Evolutionary conservation across 192 early-diverging fungal genomes (phyloP), one percentile per base, ranked within the genome.

Genomic region (Paraglomus brasilianum): DNA sequence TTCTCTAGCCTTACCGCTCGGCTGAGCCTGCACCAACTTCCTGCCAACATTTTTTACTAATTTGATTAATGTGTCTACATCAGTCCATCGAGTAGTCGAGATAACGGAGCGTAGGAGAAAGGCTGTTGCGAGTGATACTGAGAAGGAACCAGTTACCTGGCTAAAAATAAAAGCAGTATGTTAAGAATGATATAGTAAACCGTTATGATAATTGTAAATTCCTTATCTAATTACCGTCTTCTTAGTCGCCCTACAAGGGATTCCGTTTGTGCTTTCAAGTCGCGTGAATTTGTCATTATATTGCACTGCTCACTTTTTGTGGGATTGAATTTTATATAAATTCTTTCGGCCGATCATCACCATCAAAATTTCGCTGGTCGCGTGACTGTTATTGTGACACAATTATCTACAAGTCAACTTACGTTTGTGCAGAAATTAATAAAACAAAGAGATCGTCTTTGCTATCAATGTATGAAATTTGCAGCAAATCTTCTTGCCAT

Each of bases 61-160:
- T 0, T 78, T 74, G 6, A 87, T 61, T 14, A 98, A 82, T 40
- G 74, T 74, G 11, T 80, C 76, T 8, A 84, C 86, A 69, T 86
- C 79, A 15, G 75, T 80, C 89, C 93, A 94, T 36, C 88, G 84
- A 47, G 82, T 89, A 47, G 81, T 81, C 3, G 93, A 86, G 9
- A 96, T 83, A 8, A 93, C 85, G 39, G 87, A 91, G 42, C 89
- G 80, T 43, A 96, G 82, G 41, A 96, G 75, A 50, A 80, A 82
- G 15, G 87, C 83, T 0, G 93, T 95, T 69, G 92, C 89, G 24
- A 86, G 79, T 42, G 87, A 81, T 30, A 92, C 83, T 38, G 76
- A 74, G 39, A 82, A 87, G 19, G 90, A 88, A 66, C 87, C 88
- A 22, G 82, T 79, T 8, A 92, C 68, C 70, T 92, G 87, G n/a